A percentile compares a stretch with the other conserved stretches of the same genome.
phyloP scores from a whole-genome alignment of 371 early-diverging fungal genomes.

The Mortierella sp. region DNA sequence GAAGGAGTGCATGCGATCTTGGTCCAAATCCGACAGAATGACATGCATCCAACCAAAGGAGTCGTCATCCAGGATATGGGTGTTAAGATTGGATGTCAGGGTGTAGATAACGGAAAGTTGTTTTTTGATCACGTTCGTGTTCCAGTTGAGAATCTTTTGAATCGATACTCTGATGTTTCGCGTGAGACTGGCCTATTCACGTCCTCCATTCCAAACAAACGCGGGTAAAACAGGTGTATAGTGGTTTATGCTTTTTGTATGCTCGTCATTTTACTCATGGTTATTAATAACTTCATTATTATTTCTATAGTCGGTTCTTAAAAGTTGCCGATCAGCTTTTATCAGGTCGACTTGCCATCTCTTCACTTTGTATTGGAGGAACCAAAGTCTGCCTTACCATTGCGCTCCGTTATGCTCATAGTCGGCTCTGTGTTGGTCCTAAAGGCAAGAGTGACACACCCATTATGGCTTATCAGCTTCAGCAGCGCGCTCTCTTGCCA shows the following conservation, averaged over 20 bases:
- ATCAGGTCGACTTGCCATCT: conserved; percentile 74
- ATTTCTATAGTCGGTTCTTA: conserved; percentile 64
- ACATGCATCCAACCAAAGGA: conserved; percentile 58
- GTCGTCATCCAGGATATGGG: conserved; percentile 79
- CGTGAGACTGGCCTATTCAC: conserved; percentile 62
- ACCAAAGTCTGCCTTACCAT: conserved; percentile 63
- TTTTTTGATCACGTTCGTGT: conserved; percentile 63
- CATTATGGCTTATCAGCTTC: conserved; percentile 76
- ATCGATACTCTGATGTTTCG: conserved; percentile 72
- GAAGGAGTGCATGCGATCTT: conserved; percentile 73
- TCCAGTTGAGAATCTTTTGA: conserved; percentile 73
- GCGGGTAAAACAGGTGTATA: conserved; percentile 53
- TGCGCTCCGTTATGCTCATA: conserved; percentile 73
- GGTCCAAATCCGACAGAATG: conserved; percentile 73
- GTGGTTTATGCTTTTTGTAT: background rate
- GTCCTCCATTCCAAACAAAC: conserved; percentile 62
- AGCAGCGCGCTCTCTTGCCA: conserved; percentile 78
- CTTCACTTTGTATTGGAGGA: conserved; percentile 68
- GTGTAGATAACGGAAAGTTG: conserved; percentile 72
- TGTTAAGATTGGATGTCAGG: conserved; percentile 64
- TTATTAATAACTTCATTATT: background rate
- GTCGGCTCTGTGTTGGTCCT: conserved; percentile 73
- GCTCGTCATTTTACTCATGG: background rate
- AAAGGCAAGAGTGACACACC: conserved; percentile 78
- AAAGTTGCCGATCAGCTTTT: conserved; percentile 79